Base-by-base conservation (phyloP, 352 stramenopile species). In the Peronospora farinosa region DNA sequence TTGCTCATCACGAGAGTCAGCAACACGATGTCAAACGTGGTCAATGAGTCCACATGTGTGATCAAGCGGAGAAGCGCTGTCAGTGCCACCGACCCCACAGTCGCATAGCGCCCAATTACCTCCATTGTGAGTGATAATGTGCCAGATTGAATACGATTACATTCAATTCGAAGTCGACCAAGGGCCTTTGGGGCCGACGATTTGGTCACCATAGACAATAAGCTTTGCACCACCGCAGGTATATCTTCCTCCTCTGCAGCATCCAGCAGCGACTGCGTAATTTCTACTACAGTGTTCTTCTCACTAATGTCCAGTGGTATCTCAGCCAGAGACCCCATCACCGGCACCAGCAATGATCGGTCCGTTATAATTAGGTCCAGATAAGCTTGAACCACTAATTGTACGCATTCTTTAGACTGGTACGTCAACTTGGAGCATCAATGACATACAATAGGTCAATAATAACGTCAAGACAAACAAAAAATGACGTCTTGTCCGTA, bases 241-340 rank as follows among this genome's bases (percentile, higher is more conserved):
- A 93, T 69, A 40, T 93, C 82, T n/a, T 84, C 70, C 39, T 93
- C 82, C 37, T 67, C 78, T 2, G 78, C 78, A 4, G 79, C 81
- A 43, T 83, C 68, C n/a, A 93, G 57, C 45, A 90, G 40, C n/a
- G 54, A 68, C 72, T 91, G 72, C 1, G 74, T 77, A 0, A 75
- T 63, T 9, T 84, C 65, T 11, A 93, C 54, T 1, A 93, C 66
- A 0, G 51, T 56, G 31, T 79, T 78, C 56, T 90, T 90, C 50
- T 93, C 78, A 0, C 48, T 55, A 1, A 53, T 46, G 16, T 81
- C 59, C 16, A 93, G 58, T 13, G 82, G 78, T 60, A 93, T 69
- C 40, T 91, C 82, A 0, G 79, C 76, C 8, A 93, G 43, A 10
- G 82, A 93, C 0, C 78, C 82, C 1, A 93, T 60, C 30, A 93